phyloP scores from a whole-genome alignment of 192 early-diverging fungal genomes.

The Dissophora ornata region DNA sequence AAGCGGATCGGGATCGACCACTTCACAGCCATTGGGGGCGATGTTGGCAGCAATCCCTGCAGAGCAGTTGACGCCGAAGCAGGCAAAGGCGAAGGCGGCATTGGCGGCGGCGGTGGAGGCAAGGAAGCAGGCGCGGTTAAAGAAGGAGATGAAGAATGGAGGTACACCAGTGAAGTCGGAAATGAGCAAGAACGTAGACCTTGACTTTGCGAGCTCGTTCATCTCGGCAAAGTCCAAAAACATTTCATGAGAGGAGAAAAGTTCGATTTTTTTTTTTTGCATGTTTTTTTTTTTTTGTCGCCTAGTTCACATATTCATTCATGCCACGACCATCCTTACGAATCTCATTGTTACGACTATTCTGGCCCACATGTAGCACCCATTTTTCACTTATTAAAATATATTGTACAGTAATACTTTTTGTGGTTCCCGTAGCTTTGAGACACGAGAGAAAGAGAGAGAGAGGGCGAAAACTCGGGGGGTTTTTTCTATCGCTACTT shows the following conservation, averaged over 20 bases:
- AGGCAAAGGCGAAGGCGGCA: constrained; percentile 50
- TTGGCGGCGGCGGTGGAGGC: constrained; percentile 51
- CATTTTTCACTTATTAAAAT: too few relatives aligned
- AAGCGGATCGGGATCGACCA: background rate
- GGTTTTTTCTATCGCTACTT: too few relatives aligned
- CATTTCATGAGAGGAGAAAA: constrained; percentile 20
- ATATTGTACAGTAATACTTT: too few relatives aligned
- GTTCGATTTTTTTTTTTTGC: background rate
- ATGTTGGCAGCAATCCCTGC: constrained; percentile 40
- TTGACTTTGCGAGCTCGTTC: constrained; percentile 39
- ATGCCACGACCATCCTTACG: too few relatives aligned
- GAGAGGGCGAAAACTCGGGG: too few relatives aligned
- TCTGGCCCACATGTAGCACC: too few relatives aligned
- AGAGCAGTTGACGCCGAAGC: constrained; percentile 44
- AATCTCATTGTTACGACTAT: too few relatives aligned
- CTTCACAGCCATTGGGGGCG: constrained; percentile 21
- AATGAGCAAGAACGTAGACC: constrained; percentile 39
- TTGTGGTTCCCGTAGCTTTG: too few relatives aligned
- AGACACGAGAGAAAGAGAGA: too few relatives aligned
- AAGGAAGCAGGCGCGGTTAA: constrained; percentile 34
- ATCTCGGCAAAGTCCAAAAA: constrained; percentile 41
- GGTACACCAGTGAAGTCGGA: constrained; percentile 19
- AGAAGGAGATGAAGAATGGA: constrained; percentile 39
- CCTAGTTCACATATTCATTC: too few relatives aligned
- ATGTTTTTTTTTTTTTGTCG: too few relatives aligned